Conservation (phyloP, 805 yeast species). For the Metschnikowia gelsemii region DNA sequence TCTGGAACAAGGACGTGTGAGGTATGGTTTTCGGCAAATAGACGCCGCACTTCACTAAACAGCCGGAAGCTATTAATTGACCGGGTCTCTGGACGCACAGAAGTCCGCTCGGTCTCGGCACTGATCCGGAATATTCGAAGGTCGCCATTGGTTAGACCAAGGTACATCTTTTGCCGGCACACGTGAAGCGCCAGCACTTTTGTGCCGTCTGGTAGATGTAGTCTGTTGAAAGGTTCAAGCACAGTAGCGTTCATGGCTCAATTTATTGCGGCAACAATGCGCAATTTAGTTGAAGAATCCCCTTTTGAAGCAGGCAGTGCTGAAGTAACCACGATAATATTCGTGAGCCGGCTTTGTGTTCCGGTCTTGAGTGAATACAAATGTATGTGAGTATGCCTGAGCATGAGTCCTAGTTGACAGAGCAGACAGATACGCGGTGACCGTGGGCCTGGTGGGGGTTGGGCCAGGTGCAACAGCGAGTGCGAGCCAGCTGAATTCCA, state of each 20-base stretch:
- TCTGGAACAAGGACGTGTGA: conserved; percentile 22
- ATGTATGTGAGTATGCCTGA: too few relatives aligned
- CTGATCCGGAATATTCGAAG: conserved; percentile 26
- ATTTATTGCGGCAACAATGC: too few relatives aligned
- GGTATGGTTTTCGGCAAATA: conserved; percentile 24
- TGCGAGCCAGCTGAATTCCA: too few relatives aligned
- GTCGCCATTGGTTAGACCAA: conserved; percentile 40
- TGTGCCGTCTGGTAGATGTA: conserved; percentile 26
- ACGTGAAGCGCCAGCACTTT: conserved; percentile 28
- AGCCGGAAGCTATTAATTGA: conserved; percentile 24
- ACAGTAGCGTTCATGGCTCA: conserved; percentile 37
- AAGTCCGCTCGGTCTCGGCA: conserved; percentile 12
- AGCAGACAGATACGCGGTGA: too few relatives aligned
- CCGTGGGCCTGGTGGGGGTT: too few relatives aligned
- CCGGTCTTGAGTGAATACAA: too few relatives aligned
- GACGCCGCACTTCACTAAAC: conserved; percentile 25
- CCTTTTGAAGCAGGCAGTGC: too few relatives aligned
- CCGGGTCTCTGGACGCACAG: conserved; percentile 12
- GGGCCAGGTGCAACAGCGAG: too few relatives aligned
- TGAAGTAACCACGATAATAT: too few relatives aligned
- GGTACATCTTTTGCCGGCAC: conserved; percentile 23
- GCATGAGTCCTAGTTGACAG: too few relatives aligned
- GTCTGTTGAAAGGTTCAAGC: conserved; percentile 36
- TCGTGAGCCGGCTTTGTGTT: too few relatives aligned
- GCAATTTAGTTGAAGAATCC: too few relatives aligned